phyloP scores from a whole-genome alignment of 441 rosid genomes.

The Populus hybrid region DNA sequence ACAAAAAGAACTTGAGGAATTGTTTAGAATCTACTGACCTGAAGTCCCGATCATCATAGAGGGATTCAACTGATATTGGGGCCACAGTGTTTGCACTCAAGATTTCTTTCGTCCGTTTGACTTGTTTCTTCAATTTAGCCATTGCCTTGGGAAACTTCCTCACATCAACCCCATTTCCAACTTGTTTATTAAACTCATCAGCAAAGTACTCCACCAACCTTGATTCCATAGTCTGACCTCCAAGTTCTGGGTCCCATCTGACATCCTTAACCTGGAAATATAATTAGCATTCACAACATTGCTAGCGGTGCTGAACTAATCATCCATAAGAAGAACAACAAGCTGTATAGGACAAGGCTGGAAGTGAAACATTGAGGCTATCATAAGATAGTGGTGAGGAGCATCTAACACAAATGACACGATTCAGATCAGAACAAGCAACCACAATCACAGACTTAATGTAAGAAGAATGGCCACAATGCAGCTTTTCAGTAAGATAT shows the following conservation, averaged over 20 bases:
- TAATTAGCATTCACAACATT: conserved; percentile 10
- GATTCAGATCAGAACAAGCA: neutral
- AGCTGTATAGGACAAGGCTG: neutral
- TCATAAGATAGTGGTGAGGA: neutral
- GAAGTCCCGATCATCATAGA: conserved; percentile 88
- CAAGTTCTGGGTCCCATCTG: conserved; percentile 91
- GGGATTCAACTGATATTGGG: conserved; percentile 92
- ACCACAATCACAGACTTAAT: neutral
- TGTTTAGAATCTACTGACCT: conserved; percentile 41
- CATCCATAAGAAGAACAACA: neutral
- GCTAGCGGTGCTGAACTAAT: neutral
- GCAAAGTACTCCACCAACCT: conserved; percentile 83
- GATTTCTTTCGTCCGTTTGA: conserved; percentile 94
- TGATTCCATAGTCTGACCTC: conserved; percentile 88
- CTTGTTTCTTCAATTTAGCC: conserved; percentile 98
- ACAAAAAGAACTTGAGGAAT: neutral
- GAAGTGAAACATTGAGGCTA: neutral
- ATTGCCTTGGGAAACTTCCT: conserved; percentile 87
- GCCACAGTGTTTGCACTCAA: conserved; percentile 88
- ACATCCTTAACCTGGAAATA: conserved; percentile 86
- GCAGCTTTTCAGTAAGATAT: neutral
- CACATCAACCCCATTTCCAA: conserved; percentile 84
- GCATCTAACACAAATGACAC: neutral
- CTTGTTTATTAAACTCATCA: conserved; percentile 88
- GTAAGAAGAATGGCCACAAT: neutral